Evolutionary conservation across 164 flowering plant genomes (phyloP).

Genomic region (Kingdonia uniflora): DNA sequence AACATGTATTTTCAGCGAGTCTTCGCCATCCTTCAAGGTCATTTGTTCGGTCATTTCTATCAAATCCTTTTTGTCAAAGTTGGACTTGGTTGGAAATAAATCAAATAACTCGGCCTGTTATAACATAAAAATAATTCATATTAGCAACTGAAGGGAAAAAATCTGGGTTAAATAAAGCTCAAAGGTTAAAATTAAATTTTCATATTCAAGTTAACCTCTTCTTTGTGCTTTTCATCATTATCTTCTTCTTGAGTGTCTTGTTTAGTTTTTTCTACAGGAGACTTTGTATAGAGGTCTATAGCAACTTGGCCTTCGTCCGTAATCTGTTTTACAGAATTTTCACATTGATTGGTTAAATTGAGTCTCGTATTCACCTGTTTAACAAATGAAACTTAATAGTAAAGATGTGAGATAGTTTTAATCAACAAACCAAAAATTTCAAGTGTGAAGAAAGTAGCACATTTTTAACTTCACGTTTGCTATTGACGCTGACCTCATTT

Average conservation of each 20-base stretch:
- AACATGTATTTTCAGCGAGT: conserved; percentile 1
- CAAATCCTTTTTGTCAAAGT: background rate
- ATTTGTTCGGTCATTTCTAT: background rate
- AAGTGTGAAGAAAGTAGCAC: no score
- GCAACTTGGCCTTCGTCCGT: no score
- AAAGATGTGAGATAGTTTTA: background rate
- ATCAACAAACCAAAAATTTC: no score
- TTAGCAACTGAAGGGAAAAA: no score
- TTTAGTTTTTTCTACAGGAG: background rate
- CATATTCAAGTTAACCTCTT: no score
- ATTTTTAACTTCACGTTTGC: background rate
- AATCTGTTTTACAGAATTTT: background rate
- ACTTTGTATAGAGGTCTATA: no score
- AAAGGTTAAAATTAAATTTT: no score
- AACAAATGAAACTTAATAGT: background rate
- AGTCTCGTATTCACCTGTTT: background rate
- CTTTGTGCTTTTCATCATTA: background rate
- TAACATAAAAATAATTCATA: no score
- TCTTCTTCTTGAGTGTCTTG: background rate
- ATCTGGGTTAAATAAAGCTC: no score
- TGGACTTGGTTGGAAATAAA: background rate
- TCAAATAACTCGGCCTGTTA: background rate
- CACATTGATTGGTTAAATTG: background rate
- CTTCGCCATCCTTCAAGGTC: background rate
- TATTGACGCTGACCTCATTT: background rate